These are phyloP conservation scores for Stentor coeruleus DNA, from an alignment of 73 alveolate species.

Conservation along the genomic window DNA sequence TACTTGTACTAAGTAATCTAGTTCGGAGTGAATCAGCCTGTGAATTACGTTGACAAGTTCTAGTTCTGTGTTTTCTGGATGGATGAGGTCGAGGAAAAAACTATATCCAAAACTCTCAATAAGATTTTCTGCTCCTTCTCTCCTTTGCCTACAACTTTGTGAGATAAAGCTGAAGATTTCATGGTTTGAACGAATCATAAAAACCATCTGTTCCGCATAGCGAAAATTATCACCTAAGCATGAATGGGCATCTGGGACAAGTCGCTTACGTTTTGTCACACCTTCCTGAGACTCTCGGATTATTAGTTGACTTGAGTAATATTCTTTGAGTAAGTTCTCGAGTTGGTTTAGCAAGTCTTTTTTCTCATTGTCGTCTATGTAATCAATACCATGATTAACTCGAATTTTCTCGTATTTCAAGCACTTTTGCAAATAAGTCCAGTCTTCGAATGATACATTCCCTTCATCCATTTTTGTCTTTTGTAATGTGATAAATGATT, in stretches of 20 bases:
- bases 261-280: not conserved
- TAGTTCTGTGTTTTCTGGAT: slow-evolving; percentile 17
- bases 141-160: not conserved
- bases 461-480: slow-evolving; percentile 17
- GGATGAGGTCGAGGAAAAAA: slow-evolving; percentile 18
- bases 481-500: too few species aligned
- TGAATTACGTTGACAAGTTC: slow-evolving; percentile 7
- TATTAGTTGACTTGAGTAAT: not conserved
- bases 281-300: slow-evolving; percentile 12
- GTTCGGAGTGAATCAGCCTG: slow-evolving; percentile 13
- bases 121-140: not conserved
- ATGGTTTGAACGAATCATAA: not conserved
- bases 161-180: not conserved
- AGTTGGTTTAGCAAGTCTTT: not conserved
- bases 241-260: slow-evolving; percentile 20
- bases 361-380: slow-evolving; percentile 10
- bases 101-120: slow-evolving; percentile 18
- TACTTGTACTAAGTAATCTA: not conserved
- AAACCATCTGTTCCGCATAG: not conserved
- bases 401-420: slow-evolving; percentile 15
- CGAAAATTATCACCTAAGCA: slow-evolving; percentile 5
- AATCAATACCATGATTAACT: not conserved
- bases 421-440: slow-evolving; percentile 24
- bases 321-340: not conserved
- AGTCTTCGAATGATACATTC: slow-evolving; percentile 20